Conservation (phyloP, 2,329 filamentous ascomycete genomes). For the Fusarium poae region DNA sequence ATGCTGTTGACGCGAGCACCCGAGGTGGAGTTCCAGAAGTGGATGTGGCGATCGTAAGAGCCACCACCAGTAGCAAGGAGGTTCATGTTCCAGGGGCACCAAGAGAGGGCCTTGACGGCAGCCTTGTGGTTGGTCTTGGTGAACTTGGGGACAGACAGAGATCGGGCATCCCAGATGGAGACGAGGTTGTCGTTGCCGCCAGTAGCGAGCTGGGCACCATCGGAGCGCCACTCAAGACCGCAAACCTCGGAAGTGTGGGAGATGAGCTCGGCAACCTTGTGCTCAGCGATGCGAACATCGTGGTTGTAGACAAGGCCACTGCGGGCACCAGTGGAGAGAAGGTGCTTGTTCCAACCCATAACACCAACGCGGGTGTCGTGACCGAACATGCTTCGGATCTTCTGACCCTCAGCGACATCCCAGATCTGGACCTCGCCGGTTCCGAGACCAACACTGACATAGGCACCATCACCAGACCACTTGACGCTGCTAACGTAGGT, state of each 20-base stretch:
- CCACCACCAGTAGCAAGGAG: slow-evolving; percentile 96
- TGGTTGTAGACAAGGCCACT: slow-evolving; percentile 98
- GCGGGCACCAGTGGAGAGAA: slow-evolving; percentile 93
- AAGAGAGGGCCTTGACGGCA: slow-evolving; percentile 96
- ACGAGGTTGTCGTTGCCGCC: slow-evolving; percentile 99
- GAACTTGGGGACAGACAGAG: slow-evolving; percentile 94
- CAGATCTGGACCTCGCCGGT: slow-evolving; percentile 99
- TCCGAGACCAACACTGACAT: slow-evolving; percentile 94
- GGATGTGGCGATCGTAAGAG: slow-evolving; percentile 96
- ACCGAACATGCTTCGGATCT: slow-evolving; percentile 98
- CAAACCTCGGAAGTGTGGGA: slow-evolving; percentile 98
- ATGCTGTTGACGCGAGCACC: slow-evolving; percentile 99
- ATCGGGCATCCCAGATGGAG: slow-evolving; percentile 98
- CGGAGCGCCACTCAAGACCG: slow-evolving; percentile 96
- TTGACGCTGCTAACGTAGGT: slow-evolving; percentile 99
- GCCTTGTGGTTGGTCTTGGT: slow-evolving; percentile 99
- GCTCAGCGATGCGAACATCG: slow-evolving; percentile 95
- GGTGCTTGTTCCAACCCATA: slow-evolving; percentile 99
- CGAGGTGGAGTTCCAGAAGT: slow-evolving; percentile 99
- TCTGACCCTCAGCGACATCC: slow-evolving; percentile 94
- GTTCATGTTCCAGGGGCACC: slow-evolving; percentile 99
- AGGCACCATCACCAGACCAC: slow-evolving; percentile 97
- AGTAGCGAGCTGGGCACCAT: slow-evolving; percentile 95
- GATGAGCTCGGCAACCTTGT: slow-evolving; percentile 97
- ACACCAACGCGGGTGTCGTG: slow-evolving; percentile 97